Percentiles rank a stretch among this genome's conserved stretches.
phyloP scores from a whole-genome alignment of 108 stramenopile species.

The Cyclostephanos tholiformis region DNA sequence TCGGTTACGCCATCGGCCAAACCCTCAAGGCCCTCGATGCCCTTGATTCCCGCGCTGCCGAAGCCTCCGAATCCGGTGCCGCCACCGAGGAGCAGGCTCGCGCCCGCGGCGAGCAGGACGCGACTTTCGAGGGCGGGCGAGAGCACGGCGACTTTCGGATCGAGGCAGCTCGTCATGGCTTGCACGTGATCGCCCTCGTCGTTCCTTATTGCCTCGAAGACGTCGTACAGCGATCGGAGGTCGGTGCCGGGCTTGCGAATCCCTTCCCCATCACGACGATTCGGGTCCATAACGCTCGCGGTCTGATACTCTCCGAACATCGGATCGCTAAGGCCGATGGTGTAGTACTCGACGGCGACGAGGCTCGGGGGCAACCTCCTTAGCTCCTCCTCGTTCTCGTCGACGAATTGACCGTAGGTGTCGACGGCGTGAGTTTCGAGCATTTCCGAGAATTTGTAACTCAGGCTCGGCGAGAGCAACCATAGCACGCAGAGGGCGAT shows the following conservation, averaged over 20 bases:
- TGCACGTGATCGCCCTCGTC: constrained; percentile 71
- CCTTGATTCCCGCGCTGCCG: constrained; percentile 15
- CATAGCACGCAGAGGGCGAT: constrained; percentile 60
- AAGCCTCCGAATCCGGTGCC: constrained; percentile 17
- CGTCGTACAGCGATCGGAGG: constrained; percentile 60
- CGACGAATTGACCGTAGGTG: constrained; percentile 76
- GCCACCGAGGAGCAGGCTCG: constrained; percentile 32
- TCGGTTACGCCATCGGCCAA: constrained; percentile 28
- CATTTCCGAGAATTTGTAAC: constrained; percentile 80
- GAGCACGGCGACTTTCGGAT: constrained; percentile 41
- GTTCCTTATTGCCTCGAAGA: constrained; percentile 55
- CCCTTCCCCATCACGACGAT: neutral
- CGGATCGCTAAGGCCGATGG: constrained; percentile 54
- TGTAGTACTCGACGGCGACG: constrained; percentile 71
- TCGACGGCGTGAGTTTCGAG: constrained; percentile 83
- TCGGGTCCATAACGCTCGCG: constrained; percentile 16
- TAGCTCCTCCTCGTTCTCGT: constrained; percentile 66
- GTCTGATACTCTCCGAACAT: constrained; percentile 72
- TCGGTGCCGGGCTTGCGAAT: constrained; percentile 44
- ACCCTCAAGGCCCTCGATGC: constrained; percentile 22
- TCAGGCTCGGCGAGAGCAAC: constrained; percentile 54
- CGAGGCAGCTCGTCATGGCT: constrained; percentile 52
- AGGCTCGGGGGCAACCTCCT: constrained; percentile 60
- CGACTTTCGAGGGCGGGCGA: constrained; percentile 49
- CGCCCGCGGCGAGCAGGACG: constrained; percentile 42